Conservation (phyloP, 106 monocot genomes). For the Dendrobium nobile region DNA sequence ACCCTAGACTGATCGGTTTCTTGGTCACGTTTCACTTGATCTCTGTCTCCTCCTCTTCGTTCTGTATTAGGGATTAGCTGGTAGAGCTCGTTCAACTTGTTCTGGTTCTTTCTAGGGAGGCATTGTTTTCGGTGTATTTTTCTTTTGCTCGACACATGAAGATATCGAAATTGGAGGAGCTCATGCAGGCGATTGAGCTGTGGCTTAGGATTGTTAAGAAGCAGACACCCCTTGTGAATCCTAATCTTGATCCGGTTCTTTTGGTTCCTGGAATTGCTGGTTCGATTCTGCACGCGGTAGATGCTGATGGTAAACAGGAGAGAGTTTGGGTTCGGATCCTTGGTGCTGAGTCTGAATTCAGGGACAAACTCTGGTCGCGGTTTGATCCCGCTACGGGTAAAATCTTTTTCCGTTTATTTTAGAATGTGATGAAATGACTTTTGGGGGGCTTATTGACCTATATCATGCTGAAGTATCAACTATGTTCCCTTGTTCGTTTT, state of each 20-base stretch:
- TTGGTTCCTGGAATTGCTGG: conserved; percentile 72
- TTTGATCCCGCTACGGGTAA: conserved; percentile 58
- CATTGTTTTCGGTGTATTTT: neutral
- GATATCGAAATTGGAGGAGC: conserved; percentile 47
- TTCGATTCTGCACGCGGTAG: conserved; percentile 45
- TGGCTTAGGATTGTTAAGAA: conserved; percentile 44
- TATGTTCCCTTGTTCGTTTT: neutral
- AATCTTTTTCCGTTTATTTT: neutral
- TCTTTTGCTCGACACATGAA: neutral
- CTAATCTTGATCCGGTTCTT: conserved; percentile 56
- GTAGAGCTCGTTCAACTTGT: neutral
- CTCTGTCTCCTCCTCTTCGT: neutral
- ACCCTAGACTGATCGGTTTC: neutral
- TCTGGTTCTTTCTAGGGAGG: neutral
- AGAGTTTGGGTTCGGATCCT: conserved; percentile 29
- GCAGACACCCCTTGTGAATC: conserved; percentile 24
- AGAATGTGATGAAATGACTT: neutral
- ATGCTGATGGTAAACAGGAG: conserved; percentile 38
- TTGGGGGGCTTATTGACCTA: neutral
- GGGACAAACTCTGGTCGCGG: conserved; percentile 49
- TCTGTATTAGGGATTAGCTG: neutral
- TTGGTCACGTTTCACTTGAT: neutral
- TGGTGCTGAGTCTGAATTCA: conserved; percentile 21
- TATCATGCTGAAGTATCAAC: neutral
- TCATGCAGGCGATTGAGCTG: conserved; percentile 44